Base-by-base conservation (phyloP, 164 flowering plant genomes). In the Tetracentron sinense region DNA sequence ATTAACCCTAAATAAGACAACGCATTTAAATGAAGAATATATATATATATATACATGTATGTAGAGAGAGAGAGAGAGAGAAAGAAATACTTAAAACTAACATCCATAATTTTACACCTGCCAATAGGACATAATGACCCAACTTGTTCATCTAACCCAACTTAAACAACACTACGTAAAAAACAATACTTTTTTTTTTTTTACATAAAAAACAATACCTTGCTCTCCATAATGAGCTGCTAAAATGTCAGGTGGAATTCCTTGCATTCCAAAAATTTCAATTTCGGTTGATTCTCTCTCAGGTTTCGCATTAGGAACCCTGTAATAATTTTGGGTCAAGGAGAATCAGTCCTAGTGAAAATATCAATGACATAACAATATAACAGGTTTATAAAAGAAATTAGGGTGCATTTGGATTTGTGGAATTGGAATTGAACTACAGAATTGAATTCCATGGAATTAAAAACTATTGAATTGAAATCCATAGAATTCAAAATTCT, bases 221-320 rank as follows among this genome's bases (percentile, higher is more conserved):
- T 85, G 89, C 38, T 89, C 97, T 31, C 99, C 99, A 77, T 89
- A 94, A 60, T 91, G 97, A 73, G 97, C 84, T 23, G 97, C 96
- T 69, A 94, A 70, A 58, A 84, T 55, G 44, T 91, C 96, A 54
- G 90, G 77, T 22, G 97, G 99, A 38, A 94, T 89, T 62, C 99
- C 97, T 82, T 91, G 96, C 99, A 91, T 94, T 62, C 99, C 99
- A 80, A 86, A 94, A 11, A 94, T 88, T 66, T 94, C 99, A 72
- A 94, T 89, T 25, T 94, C 99, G 2, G 96, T 91, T 16, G 96
- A 82, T 67, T 94, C 97, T 72, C 99, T 78, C 0, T 85, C 96
- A 55, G 87, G 82, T 76, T 88, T 91, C 50, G 99, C 97, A 79
- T 94, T 94, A 11, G 99, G 99, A 54, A 94, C 99, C 76, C 99